A percentile compares a stretch with the other conserved stretches of the same genome.
phyloP scores from a whole-genome alignment of 169 alveolate genomes.

The Plasmodium gonderi region DNA sequence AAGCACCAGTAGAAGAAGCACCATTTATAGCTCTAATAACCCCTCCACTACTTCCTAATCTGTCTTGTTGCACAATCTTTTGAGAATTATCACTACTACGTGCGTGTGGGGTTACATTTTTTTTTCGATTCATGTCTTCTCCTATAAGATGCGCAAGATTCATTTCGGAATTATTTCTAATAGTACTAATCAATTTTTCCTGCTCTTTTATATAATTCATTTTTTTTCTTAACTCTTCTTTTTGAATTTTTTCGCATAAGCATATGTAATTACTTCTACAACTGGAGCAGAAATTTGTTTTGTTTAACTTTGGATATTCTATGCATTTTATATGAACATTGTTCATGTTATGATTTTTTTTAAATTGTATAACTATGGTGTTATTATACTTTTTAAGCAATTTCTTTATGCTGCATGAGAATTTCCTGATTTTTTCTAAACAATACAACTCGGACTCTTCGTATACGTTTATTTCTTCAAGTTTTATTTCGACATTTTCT shows the following conservation, averaged over 20 bases:
- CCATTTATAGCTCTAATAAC: too few species aligned
- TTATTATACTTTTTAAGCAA: conserved; percentile 34
- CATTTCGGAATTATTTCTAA: background rate
- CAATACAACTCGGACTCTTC: conserved; percentile 62
- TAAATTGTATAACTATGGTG: conserved; percentile 55
- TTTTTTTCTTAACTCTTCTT: conserved; percentile 33
- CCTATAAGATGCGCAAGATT: background rate
- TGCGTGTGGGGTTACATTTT: background rate
- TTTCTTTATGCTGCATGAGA: conserved; percentile 58
- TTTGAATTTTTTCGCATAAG: conserved; percentile 28
- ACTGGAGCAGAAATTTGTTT: conserved; percentile 14
- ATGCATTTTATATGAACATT: conserved; percentile 68
- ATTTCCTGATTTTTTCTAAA: conserved; percentile 40
- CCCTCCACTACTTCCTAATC: too few species aligned
- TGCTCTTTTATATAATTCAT: conserved; percentile 19
- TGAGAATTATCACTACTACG: background rate
- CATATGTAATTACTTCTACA: conserved; percentile 60
- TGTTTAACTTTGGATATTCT: conserved; percentile 31
- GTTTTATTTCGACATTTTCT: conserved; percentile 31
- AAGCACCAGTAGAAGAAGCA: too few species aligned
- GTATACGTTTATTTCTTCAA: conserved; percentile 67
- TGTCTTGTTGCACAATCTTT: background rate
- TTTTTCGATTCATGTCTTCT: background rate
- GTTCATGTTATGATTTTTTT: conserved; percentile 27
- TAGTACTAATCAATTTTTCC: background rate